Evolutionary conservation across 78 protist genomes (phyloP), one percentile per base, ranked within the genome.

Genomic region (Guillardia theta): DNA sequence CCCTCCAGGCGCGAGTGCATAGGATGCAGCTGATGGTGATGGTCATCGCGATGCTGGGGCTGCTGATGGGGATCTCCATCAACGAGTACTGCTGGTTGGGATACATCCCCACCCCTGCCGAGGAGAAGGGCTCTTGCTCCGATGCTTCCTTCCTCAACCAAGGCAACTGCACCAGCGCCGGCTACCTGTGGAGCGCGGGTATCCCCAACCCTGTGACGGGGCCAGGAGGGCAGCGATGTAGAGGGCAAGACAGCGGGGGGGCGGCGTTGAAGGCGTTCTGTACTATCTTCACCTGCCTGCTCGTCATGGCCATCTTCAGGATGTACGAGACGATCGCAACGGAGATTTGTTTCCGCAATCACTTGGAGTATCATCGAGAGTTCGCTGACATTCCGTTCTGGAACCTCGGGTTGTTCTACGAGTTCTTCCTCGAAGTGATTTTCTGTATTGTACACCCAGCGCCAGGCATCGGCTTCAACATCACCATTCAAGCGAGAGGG

Each of bases 31-130:
- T 36, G 10, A 15, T 15, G 15, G 83, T 70, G 46, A 33, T 33
- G 83, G 1, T 70, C 41, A 36, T 70, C 6, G 83, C 83, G 45
- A 70, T 70, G 83, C 83, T 70, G 33, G 83, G 83, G 83, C 83
- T 70, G 27, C 10, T 70, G 83, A 70, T 36, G n/a, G 83, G 83
- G 4, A 24, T 70, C 27, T 12, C 83, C 4, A 43, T 70, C 36
- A 70, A 70, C 83, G 83, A 70, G 22, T 70, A 33, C 45, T 70
- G 83, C 41, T 70, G 83, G 83, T 6, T 70, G 9, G 83, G 83
- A 24, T 70, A 70, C 6, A 70, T 70, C 22, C 83, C 83, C 12
- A 70, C 83, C 1, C 36, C 1, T 0, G 83, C n/a, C 10, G 83
- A 70, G 41, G 36, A 70, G 83, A 70, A 15, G 22, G 83, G 83